phyloP scores from a whole-genome alignment of 257 asterid genomes.

The Perilla frutescens region DNA sequence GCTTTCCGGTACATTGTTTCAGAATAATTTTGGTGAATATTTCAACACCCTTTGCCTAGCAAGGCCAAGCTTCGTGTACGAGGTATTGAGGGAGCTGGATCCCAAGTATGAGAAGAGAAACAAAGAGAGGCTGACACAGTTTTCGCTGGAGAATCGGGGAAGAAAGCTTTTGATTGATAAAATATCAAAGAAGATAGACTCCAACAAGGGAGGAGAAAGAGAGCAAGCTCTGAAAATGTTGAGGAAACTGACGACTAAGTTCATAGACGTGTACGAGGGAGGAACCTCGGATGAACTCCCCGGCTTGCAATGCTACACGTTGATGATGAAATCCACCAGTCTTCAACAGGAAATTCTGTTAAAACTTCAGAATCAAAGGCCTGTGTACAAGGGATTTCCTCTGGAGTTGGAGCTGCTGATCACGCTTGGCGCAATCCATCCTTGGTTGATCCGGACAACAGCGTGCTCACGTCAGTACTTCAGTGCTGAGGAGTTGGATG shows the following conservation, averaged over 20 bases:
- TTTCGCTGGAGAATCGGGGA: conserved; percentile 81
- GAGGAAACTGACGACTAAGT: conserved; percentile 73
- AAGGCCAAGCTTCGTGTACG: conserved; percentile 79
- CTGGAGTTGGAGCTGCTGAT: conserved; percentile 84
- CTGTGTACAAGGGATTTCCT: conserved; percentile 84
- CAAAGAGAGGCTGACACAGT: conserved; percentile 58
- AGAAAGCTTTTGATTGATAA: conserved; percentile 81
- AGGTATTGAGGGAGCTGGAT: conserved; percentile 84
- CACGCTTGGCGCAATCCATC: conserved; percentile 96
- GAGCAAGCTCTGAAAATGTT: conserved; percentile 71
- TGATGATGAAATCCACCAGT: conserved; percentile 91
- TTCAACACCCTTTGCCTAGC: conserved; percentile 93
- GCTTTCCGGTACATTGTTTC: conserved; percentile 93
- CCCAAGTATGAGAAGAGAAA: conserved; percentile 81
- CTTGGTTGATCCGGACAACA: conserved; percentile 91
- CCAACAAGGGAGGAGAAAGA: conserved; percentile 70
- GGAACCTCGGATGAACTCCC: conserved; percentile 80
- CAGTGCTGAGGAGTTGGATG: conserved; percentile 59
- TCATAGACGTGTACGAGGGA: conserved; percentile 93
- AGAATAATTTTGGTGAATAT: conserved; percentile 95
- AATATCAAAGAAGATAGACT: conserved; percentile 78
- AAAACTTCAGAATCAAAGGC: conserved; percentile 84
- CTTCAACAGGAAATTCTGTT: conserved; percentile 71
- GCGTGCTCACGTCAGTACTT: conserved; percentile 75
- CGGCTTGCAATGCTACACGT: conserved; percentile 88